Evolutionary conservation across 2,329 filamentous ascomycete genomes (phyloP), one percentile per base, ranked within the genome.

Genomic region (Aspergillus spinulosporus): DNA sequence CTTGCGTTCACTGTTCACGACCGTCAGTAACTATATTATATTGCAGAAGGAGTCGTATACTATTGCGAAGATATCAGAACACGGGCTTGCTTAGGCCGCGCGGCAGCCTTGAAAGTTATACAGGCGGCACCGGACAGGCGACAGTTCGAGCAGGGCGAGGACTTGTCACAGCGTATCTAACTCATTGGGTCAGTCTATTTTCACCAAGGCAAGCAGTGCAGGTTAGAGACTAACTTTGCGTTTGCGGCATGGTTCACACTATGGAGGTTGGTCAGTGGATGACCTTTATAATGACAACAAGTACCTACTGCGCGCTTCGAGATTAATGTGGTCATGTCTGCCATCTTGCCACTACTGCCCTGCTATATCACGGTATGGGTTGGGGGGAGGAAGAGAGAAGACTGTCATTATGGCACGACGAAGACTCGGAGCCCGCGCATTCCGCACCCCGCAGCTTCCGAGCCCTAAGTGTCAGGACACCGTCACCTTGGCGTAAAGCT

Each of bases 21-120:
- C 21, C 11, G 43, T 44, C 21, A 37, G 34, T 37, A 4, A 37
- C 9, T 37, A 4, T 4, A 37, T 37, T 4, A 4, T 11, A 37
- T 12, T 8, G n/a, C 34, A 37, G 4, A 37, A 31, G 11, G 26
- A 11, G n/a, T 11, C 15, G 7, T 11, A 29, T 45, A 45, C 43
- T 45, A 45, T 29, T 45, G 43, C 7, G 43, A 45, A 4, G 43
- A 45, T 45, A 45, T 31, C 43, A 45, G n/a, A 8, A 45, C 43
- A 3, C 43, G 21, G 12, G 43, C 43, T 12, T 45, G 43, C 43
- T 45, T 45, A 6, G 43, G 43, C 7, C 26, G 11, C 6, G 26
- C n/a, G 29, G 21, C 21, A 12, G 12, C 5, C 43, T 45, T 45
- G 26, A 29, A 21, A 4, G 43, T 29, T 45, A n/a, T 45, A 31